Evolutionary conservation across 2,329 filamentous ascomycete genomes (phyloP), one percentile per base, ranked within the genome.

Genomic region (Claviceps humidiphila): DNA sequence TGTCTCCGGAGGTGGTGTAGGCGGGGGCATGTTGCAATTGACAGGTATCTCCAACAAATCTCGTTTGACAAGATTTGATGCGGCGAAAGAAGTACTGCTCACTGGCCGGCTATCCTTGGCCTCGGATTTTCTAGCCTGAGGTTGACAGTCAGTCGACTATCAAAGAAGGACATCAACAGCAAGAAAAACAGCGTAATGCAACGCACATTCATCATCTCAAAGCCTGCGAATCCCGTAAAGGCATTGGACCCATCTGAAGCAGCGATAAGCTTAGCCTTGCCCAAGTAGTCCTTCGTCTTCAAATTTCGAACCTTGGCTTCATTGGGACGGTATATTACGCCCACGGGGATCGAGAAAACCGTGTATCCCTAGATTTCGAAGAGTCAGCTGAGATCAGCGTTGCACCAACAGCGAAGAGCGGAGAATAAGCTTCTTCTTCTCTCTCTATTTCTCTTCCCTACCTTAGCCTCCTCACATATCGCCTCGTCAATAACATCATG

Each of bases 401-500:
- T 43, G 7, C 44, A 26, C 26, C 20, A 14, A 9, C 22, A 42
- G 14, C 11, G 9, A 17, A n/a, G 37, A 24, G 45, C 24, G 13
- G 20, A 17, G 41, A 13, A 22, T 20, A 43, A 24, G 20, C 20
- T 11, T 14, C 39, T 8, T 41, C 20, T 13, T 42, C 20, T 20
- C 22, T 42, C 7, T 41, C 39, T 41, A 9, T 41, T 41, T 17
- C 11, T 14, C 24, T 22, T 24, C 5, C 74, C 57, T 75, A 93
- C 89, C 77, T 96, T 89, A 55, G 93, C 93, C 62, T 90, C 83
- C 66, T 97, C 93, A 51, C 80, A 76, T 59, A 98, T 97, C 4
- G 93, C 93, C 68, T 98, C 93, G 62, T 98, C 90, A 58, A 98
- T 98, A 57, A 98, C 93, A 65, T 95, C 88, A 71, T 98, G 93